Evolutionary conservation across 257 asterid genomes (phyloP).

Genomic region (Solanum tarijense): DNA sequence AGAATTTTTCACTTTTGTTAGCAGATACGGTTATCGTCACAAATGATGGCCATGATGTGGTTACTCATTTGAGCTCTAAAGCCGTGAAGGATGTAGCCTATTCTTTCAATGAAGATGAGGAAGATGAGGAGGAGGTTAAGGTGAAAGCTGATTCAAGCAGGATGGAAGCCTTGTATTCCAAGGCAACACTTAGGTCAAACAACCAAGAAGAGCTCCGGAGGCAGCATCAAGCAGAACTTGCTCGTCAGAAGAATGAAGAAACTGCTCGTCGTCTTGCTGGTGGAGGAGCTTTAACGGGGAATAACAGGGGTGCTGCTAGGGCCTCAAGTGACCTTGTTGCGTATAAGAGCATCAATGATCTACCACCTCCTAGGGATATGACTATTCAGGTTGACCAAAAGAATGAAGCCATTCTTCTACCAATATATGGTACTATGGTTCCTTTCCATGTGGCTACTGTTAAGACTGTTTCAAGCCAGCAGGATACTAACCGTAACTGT

Average conservation of each 20-base stretch:
- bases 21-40: constrained; percentile 18
- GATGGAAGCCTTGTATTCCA: constrained; percentile 5
- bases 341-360: constrained; percentile 16
- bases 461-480: constrained; percentile 22
- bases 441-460: constrained; percentile 22
- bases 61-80: constrained; percentile 16
- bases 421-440: constrained; percentile 17
- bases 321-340: constrained; percentile 14
- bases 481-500: constrained; percentile 21
- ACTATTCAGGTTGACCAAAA: constrained; percentile 24
- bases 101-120: constrained; percentile 21
- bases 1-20: constrained; percentile 8
- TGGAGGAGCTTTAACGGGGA: background rate
- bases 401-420: constrained; percentile 17
- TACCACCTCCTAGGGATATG: constrained; percentile 18
- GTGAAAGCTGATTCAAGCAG: background rate
- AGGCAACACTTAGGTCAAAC: constrained; percentile 20
- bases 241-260: constrained; percentile 22
- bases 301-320: constrained; percentile 2
- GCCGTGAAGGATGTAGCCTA: constrained; percentile 20
- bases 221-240: constrained; percentile 23
- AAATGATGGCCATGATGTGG: constrained; percentile 6
- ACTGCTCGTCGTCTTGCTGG: constrained; percentile 19
- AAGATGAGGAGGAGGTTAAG: constrained; percentile 4
- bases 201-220: constrained; percentile 18